These are phyloP conservation scores for Amanita subjunquillea DNA, from an alignment of 768 basidiomycete genomes.

Conservation along the genomic window DNA sequence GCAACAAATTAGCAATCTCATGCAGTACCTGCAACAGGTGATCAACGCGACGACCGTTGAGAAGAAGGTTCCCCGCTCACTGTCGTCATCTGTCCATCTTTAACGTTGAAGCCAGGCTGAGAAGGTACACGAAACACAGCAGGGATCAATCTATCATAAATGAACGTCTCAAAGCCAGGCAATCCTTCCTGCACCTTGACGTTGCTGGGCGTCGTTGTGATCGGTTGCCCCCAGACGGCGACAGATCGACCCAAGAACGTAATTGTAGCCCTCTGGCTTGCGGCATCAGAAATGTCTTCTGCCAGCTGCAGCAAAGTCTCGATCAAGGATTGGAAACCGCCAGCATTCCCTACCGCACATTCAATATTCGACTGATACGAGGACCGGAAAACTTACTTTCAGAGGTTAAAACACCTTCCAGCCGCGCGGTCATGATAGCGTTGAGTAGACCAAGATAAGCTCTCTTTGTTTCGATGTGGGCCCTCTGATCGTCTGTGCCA, in stretches of 20 bases:
- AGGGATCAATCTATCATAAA: conserved; percentile 81
- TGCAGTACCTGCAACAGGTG: conserved; percentile 57
- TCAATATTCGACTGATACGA: not conserved
- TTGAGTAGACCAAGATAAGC: conserved; percentile 81
- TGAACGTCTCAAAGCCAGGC: conserved; percentile 87
- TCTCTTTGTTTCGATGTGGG: conserved; percentile 75
- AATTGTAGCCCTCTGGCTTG: conserved; percentile 72
- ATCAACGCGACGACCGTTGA: not conserved
- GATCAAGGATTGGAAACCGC: conserved; percentile 69
- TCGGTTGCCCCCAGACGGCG: conserved; percentile 55
- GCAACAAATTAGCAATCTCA: conserved; percentile 82
- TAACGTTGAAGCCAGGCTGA: conserved; percentile 71
- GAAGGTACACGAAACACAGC: conserved; percentile 76
- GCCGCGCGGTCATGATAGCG: conserved; percentile 68
- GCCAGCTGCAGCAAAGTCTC: conserved; percentile 64
- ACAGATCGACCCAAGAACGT: conserved; percentile 66
- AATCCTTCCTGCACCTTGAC: conserved; percentile 31
- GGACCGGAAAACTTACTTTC: conserved; percentile 46
- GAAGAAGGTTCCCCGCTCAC: conserved; percentile 36
- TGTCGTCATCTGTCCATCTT: conserved; percentile 78
- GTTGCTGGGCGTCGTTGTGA: conserved; percentile 19
- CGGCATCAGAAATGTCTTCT: conserved; percentile 65
- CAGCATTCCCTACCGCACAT: conserved; percentile 23
- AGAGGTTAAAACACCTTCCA: conserved; percentile 81
- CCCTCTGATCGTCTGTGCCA: conserved; percentile 80